phyloP scores from a whole-genome alignment of 257 asterid genomes.

The Primulina huaijiensis region DNA sequence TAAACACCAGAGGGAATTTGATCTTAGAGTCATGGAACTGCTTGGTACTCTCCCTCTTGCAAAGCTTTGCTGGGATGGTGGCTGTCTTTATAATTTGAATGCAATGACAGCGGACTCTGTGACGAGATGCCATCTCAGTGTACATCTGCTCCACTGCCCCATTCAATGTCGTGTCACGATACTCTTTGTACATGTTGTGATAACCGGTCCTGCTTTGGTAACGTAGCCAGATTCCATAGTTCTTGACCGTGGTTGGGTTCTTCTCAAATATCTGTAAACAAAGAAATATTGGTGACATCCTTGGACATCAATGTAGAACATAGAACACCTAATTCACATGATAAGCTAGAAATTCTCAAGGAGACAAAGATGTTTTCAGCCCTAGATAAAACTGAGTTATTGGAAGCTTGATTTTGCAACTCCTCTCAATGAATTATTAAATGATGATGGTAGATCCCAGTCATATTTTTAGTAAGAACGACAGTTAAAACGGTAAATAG shows the following conservation, averaged over 20 bases:
- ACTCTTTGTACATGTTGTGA: constrained; percentile 59
- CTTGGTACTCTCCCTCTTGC: constrained; percentile 55
- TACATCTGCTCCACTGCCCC: constrained; percentile 56
- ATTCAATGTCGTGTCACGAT: constrained; percentile 51
- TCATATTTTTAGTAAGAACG: background rate
- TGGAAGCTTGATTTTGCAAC: background rate
- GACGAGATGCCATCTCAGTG: constrained; percentile 61
- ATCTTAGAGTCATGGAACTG: constrained; percentile 54
- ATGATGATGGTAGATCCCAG: background rate
- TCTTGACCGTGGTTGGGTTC: constrained; percentile 54
- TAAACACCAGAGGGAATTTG: constrained; percentile 48
- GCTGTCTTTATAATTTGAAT: constrained; percentile 51
- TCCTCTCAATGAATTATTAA: background rate
- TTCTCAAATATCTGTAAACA: constrained; percentile 43
- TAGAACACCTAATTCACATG: background rate
- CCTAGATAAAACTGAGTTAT: background rate
- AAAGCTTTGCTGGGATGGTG: constrained; percentile 50
- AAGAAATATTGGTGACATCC: background rate
- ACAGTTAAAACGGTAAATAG: background rate
- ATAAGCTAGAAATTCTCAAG: background rate
- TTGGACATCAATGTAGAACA: background rate
- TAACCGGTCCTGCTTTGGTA: constrained; percentile 57
- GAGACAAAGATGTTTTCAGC: background rate
- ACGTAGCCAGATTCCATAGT: constrained; percentile 48
- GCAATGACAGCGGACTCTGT: constrained; percentile 52